These are phyloP conservation scores for Syzygium aromaticum DNA, from an alignment of 345 rosid species.

Conservation along the genomic window DNA sequence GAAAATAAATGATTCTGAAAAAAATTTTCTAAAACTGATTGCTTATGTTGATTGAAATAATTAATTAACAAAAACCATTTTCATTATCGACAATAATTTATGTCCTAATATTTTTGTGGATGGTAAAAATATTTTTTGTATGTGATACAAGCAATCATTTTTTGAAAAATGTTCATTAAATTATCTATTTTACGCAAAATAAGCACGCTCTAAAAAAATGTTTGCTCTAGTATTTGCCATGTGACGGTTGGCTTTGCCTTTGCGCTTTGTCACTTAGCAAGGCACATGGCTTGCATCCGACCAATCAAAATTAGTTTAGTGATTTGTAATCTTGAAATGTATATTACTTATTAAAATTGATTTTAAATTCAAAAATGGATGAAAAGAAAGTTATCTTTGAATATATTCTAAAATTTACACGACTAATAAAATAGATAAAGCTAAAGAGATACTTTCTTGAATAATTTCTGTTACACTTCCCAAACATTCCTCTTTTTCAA, in stretches of 20 bases:
- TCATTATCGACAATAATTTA: too few species aligned
- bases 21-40: too few species aligned
- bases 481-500: not conserved
- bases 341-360: not conserved
- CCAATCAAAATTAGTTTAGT: not conserved
- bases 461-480: not conserved
- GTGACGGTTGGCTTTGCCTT: not conserved
- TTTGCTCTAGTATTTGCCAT: not conserved
- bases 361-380: not conserved
- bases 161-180: too few species aligned
- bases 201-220: not conserved
- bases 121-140: too few species aligned
- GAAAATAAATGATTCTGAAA: too few species aligned
- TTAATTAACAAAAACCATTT: too few species aligned
- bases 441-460: not conserved
- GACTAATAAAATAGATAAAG: not conserved
- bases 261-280: not conserved
- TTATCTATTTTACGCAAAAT: too few species aligned
- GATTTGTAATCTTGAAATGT: not conserved
- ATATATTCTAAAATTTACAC: not conserved
- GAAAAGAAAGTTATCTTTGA: not conserved
- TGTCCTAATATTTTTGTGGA: too few species aligned
- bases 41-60: too few species aligned
- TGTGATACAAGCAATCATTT: too few species aligned
- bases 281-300: not conserved